phyloP scores from a whole-genome alignment of 2,329 filamentous ascomycete species.

The Fusarium nodosum region DNA sequence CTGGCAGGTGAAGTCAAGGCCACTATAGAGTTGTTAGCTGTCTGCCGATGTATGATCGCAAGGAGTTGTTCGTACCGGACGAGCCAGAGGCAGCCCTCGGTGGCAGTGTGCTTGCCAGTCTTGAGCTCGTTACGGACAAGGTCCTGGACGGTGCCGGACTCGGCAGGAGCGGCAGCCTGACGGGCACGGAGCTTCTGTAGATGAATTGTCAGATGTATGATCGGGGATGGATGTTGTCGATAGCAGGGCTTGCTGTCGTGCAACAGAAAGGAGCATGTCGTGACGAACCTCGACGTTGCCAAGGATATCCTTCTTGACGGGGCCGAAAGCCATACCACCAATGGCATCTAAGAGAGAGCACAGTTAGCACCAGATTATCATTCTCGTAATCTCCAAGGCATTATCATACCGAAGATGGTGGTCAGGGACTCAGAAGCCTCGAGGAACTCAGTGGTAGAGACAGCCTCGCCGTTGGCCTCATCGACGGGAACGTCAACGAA shows the following conservation, averaged over 20 bases:
- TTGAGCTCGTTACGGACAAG: conserved; percentile 90
- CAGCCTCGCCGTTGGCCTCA: conserved; percentile 78
- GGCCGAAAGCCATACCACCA: conserved; percentile 82
- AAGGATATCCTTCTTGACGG: conserved; percentile 91
- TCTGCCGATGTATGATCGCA: background rate
- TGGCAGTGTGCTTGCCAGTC: conserved; percentile 87
- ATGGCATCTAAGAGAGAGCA: conserved; percentile 66
- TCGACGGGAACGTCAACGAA: conserved; percentile 87
- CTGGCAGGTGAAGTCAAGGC: conserved; percentile 92
- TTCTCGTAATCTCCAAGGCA: background rate
- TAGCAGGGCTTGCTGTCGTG: conserved; percentile 2
- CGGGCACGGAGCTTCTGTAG: conserved; percentile 88
- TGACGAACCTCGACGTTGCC: conserved; percentile 86
- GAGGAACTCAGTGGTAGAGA: conserved; percentile 88
- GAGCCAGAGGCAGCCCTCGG: conserved; percentile 93
- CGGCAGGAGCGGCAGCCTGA: conserved; percentile 80
- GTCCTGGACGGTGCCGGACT: conserved; percentile 87
- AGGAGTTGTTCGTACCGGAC: conserved; percentile 71
- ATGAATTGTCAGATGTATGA: conserved; percentile 35
- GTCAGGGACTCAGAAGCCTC: conserved; percentile 90
- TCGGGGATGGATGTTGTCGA: background rate
- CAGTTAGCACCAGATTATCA: conserved; percentile 20
- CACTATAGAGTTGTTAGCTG: conserved; percentile 65
- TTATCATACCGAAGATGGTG: conserved; percentile 80
- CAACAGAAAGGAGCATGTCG: conserved; percentile 1